Percentiles rank a stretch among this genome's conserved stretches.
phyloP scores from a whole-genome alignment of 805 yeast species.

The Saccharomycopsis guyanensis region DNA sequence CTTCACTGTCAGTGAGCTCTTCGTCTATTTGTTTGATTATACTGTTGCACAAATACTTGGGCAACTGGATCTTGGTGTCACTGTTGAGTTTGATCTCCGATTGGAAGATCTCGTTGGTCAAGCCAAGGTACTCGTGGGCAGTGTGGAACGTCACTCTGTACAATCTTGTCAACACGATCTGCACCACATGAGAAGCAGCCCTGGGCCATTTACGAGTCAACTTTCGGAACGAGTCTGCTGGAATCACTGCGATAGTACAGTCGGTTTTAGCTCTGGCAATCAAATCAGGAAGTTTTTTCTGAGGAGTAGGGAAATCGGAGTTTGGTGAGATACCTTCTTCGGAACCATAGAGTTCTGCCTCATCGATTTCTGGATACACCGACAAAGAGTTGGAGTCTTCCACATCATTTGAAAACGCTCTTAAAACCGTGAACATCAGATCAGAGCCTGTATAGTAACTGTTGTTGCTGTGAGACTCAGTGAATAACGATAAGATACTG shows the following conservation, averaged over 20 bases:
- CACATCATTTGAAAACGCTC: neutral
- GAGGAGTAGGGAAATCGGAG: slow-evolving; percentile 12
- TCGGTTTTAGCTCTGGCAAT: slow-evolving; percentile 68
- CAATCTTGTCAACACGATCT: slow-evolving; percentile 79
- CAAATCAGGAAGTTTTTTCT: slow-evolving; percentile 31
- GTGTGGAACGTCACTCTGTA: slow-evolving; percentile 90
- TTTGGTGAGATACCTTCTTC: neutral
- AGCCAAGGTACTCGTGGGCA: slow-evolving; percentile 76
- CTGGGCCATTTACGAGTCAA: slow-evolving; percentile 72
- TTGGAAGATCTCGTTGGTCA: slow-evolving; percentile 72
- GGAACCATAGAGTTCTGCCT: neutral
- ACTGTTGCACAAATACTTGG: slow-evolving; percentile 55
- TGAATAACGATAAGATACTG: slow-evolving; percentile 69
- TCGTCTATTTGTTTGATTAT: slow-evolving; percentile 38
- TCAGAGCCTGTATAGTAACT: slow-evolving; percentile 24
- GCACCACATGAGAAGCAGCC: slow-evolving; percentile 89
- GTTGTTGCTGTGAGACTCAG: slow-evolving; percentile 26
- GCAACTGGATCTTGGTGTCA: slow-evolving; percentile 40
- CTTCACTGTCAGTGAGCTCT: neutral
- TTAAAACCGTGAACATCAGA: slow-evolving; percentile 4
- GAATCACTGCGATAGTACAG: slow-evolving; percentile 89
- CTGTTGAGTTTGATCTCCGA: slow-evolving; percentile 65
- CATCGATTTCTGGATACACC: slow-evolving; percentile 10
- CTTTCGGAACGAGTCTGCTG: slow-evolving; percentile 70
- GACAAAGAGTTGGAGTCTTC: slow-evolving; percentile 3